Conservation (phyloP, 306 rosid genomes). For the Gastrolobium bilobum region DNA sequence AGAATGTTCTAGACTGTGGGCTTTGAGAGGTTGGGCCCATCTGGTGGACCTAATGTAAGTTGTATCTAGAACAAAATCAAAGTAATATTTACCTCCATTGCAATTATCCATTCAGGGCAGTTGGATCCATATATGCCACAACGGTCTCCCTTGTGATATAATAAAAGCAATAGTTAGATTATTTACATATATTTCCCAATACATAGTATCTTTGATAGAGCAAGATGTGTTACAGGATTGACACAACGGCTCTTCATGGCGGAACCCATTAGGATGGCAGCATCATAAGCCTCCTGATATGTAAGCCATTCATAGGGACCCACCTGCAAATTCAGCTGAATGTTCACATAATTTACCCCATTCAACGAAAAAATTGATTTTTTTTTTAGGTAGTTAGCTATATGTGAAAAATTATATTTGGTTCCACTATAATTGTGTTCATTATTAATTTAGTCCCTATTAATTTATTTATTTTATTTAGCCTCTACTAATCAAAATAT, state of each 20-base stretch:
- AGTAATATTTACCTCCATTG: conserved; percentile 77
- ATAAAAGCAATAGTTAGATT: conserved; percentile 34
- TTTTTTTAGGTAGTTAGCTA: neutral
- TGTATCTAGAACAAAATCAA: no score
- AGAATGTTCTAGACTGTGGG: no score
- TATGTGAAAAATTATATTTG: neutral
- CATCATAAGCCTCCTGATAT: conserved; percentile 75
- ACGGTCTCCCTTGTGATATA: conserved; percentile 71
- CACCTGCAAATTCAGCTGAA: conserved; percentile 53
- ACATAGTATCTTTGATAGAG: conserved; percentile 25
- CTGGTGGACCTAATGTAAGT: no score
- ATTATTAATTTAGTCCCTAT: neutral
- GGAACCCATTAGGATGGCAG: conserved; percentile 72
- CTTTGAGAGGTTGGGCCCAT: no score
- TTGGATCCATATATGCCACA: conserved; percentile 93
- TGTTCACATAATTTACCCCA: neutral
- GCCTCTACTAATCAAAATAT: neutral
- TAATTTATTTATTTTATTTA: neutral
- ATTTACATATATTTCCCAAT: neutral
- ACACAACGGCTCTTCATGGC: conserved; percentile 80
- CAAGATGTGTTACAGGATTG: conserved; percentile 65
- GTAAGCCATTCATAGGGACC: conserved; percentile 61
- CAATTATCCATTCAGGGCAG: conserved; percentile 82
- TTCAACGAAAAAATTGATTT: neutral
- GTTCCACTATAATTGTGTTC: neutral